Evolutionary conservation across 2,329 filamentous ascomycete species (phyloP).

Genomic region (Blastomyces parvus): DNA sequence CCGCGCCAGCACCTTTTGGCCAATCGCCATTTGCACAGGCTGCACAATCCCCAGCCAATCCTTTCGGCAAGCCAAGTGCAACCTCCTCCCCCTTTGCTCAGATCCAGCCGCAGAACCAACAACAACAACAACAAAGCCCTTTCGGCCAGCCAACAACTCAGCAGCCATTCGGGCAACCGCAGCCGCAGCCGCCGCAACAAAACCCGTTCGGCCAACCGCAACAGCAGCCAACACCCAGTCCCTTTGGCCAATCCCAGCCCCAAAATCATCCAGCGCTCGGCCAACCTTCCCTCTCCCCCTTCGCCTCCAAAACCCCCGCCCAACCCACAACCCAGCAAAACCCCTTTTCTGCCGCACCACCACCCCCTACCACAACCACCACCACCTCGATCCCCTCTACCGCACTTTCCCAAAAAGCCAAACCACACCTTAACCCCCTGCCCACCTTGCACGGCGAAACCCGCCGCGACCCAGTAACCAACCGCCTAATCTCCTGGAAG

Average conservation of each 20-base stretch:
- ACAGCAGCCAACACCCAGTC: background rate
- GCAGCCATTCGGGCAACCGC: slow-evolving; percentile 28
- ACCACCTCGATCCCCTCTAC: slow-evolving; percentile 6
- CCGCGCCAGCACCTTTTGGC: slow-evolving; percentile 9
- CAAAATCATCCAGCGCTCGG: background rate
- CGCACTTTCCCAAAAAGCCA: slow-evolving; percentile 12
- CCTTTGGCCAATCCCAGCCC: slow-evolving; percentile 2
- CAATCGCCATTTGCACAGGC: slow-evolving; percentile 5
- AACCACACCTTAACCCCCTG: slow-evolving; percentile 12
- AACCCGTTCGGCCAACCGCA: slow-evolving; percentile 6
- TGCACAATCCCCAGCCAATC: background rate
- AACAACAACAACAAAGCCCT: slow-evolving; percentile 25
- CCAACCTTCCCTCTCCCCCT: background rate
- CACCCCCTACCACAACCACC: slow-evolving; percentile 13
- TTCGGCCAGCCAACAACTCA: slow-evolving; percentile 18
- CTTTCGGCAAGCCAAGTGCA: background rate
- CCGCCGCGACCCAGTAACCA: slow-evolving; percentile 26
- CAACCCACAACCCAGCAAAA: slow-evolving; percentile 19
- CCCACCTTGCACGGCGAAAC: slow-evolving; percentile 30
- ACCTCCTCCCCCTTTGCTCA: slow-evolving; percentile 16
- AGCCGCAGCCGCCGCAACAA: slow-evolving; percentile 17
- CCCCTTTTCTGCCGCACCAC: background rate
- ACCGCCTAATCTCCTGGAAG: slow-evolving; percentile 50
- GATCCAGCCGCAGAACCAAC: slow-evolving; percentile 22
- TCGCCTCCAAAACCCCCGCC: background rate